These are phyloP conservation scores for Aspergillus proliferans DNA, from an alignment of 2,329 filamentous ascomycete species.

Conservation along the genomic window DNA sequence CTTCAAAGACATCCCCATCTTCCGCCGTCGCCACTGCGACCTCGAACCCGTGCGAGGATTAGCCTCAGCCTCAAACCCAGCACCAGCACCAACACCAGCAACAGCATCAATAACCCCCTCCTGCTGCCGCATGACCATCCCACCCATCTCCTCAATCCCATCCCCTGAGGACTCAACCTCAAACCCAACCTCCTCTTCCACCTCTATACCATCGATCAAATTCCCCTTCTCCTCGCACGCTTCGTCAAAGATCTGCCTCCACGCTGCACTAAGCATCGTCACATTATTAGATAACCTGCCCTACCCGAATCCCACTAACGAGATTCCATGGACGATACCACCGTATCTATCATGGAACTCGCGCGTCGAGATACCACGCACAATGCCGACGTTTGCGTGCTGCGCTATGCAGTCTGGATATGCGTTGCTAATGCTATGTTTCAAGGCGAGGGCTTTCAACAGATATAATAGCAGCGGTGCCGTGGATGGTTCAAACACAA, in stretches of 20 bases:
- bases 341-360: slow-evolving; percentile 2
- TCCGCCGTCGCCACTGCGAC: slow-evolving; percentile 19
- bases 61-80: not conserved
- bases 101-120: not conserved
- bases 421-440: slow-evolving; percentile 22
- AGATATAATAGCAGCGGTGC: not conserved
- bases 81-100: not conserved
- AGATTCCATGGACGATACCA: slow-evolving; percentile 2
- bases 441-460: slow-evolving; percentile 10
- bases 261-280: slow-evolving; percentile 22
- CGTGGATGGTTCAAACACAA: not conserved
- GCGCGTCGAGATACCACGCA: slow-evolving; percentile 14
- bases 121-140: not conserved
- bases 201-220: not conserved
- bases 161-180: slow-evolving; percentile 14
- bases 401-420: slow-evolving; percentile 21
- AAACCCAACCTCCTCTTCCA: slow-evolving; percentile 9
- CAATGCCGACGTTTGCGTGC: slow-evolving; percentile 23
- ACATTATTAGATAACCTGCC: slow-evolving; percentile 20
- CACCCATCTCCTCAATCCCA: not conserved
- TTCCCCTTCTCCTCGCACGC: slow-evolving; percentile 19
- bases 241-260: slow-evolving; percentile 22
- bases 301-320: slow-evolving; percentile 13
- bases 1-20: slow-evolving; percentile 19
- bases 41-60: slow-evolving; percentile 1